Evolutionary conservation across 2,329 filamentous ascomycete genomes (phyloP), one percentile per base, ranked within the genome.

Genomic region (Ascochyta pisi): DNA sequence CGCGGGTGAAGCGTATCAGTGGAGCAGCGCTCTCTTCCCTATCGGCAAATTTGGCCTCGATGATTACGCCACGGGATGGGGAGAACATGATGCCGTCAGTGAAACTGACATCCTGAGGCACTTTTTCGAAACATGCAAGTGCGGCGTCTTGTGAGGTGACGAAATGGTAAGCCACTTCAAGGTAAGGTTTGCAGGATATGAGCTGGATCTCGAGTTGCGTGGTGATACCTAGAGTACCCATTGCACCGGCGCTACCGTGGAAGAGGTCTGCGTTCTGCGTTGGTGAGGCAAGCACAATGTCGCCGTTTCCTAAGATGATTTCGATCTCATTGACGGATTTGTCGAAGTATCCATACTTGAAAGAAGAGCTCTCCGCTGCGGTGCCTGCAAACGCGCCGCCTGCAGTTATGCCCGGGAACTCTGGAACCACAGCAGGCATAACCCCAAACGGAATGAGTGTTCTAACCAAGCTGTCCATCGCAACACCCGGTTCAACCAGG

Each of bases 341-440:
- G 45, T 89, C 84, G 65, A 89, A 89, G 59, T 86, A 84, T 0
- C 87, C 86, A 65, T 87, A 79, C 8, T 80, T 81, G 68, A 88
- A 89, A 0, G 83, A 86, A 46, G 81, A 84, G 68, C 84, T 88
- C 67, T 89, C 86, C 0, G 84, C 86, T 0, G 84, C 83, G 0
- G 85, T 87, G 4, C 86, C 86, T 0, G 84, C 80, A 65, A 86
- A 89, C 0, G 83, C 85, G 1, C 86, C 86, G 7, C 86, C 86
- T 0, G 82, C 83, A 0, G 87, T 89, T 57, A 88, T 89, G 0
- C 84, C 84, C 82, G 0, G 86, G 84, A 56, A 89, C 60, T 89
- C 86, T 81, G 88, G 87, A 4, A 89, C 85, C 0, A 89, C 85
- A 44, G 43, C 1, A 89, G 52, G 43, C 1, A 89, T 73, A 0